Evolutionary conservation across 2,329 filamentous ascomycete genomes (phyloP), one percentile per base, ranked within the genome.

Genomic region (Hypoxylon sp.): DNA sequence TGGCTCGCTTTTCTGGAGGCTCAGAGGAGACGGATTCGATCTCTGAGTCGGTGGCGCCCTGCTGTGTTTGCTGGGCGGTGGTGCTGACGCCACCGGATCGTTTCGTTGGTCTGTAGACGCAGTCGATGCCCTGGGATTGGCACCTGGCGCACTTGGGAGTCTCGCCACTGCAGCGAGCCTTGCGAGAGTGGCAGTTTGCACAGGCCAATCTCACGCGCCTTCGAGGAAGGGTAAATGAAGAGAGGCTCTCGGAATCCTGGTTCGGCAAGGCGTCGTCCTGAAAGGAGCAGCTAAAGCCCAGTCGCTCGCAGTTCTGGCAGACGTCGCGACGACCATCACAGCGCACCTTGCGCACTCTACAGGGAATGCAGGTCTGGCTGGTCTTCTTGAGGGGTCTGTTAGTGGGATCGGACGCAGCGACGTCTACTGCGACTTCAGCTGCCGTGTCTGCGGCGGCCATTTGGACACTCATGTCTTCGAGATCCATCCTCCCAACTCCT

Each of bases 91-190:
- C 68, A 9, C 66, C 67, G 5, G 71, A 72, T 48, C 71, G 64
- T 43, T 73, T 72, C 17, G 71, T 72, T 11, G 67, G 71, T 17
- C 79, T 79, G 62, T 85, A 85, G 50, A 85, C 73, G 52, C 83
- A 86, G 24, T 84, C 79, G 48, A 84, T 79, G 6, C 80, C 81
- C 48, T 84, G 82, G 3, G 75, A 72, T 18, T 79, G 79, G 47
- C 79, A 81, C 7, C 79, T 75, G 47, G 84, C 81, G 65, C 83
- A 86, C 48, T 79, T 77, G 3, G 83, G 83, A 46, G 80, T 75
- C 61, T 83, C 79, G n/a, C 83, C 83, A 48, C 80, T 84, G 72
- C 83, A 86, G 45, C 82, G 76, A 24, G 83, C 83, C 67, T 86
- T 86, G 64, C 83, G 77, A 27, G 81, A 79, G 62, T 86, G 83